Evolutionary conservation across 2,329 filamentous ascomycete species (phyloP), one percentile per base, ranked within the genome.

Genomic region (Chaetomium strumarium): DNA sequence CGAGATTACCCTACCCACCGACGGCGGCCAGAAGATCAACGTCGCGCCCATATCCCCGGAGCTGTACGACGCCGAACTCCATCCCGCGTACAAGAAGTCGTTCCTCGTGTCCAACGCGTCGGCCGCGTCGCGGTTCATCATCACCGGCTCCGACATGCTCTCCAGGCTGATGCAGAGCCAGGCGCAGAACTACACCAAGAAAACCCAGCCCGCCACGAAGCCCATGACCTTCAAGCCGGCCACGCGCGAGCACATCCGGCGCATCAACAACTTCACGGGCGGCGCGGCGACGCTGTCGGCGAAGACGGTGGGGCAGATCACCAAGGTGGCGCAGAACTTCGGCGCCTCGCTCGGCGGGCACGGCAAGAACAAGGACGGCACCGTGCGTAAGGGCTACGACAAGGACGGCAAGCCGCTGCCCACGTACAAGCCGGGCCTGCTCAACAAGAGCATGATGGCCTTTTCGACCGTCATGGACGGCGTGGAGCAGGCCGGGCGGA

Each of bases 381-480:
- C 38, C 2, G 2, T 30, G 5, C 44, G 45, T 39, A 81, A 79
- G 62, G 84, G 85, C 1, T 80, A 78, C 53, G 88, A 88, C 54
- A 80, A 84, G 54, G 81, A 91, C 55, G 88, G 88, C 34, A 83
- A 83, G 47, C 76, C 78, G 4, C 65, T 81, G 7, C 74, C 78
- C 1, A 69, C 67, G 16, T 95, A 93, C 72, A 96, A 96, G 71
- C 92, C 93, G 0, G 92, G 93, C 5, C 73, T 99, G 30, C 72
- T 99, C 60, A 99, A 99, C 73, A 96, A 96, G 77, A 90, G 85
- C 57, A 75, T 99, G 74, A 97, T 99, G 75, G 93, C 93, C 0
- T 97, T 97, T 68, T 90, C 87, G 37, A 99, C 93, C 0, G 82
- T 99, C 41, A 88, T 90, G 20, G 93, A 99, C 64, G 93, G 93